Evolutionary conservation across 768 basidiomycete genomes (phyloP).

Genomic region (Hygrocybe punicea): DNA sequence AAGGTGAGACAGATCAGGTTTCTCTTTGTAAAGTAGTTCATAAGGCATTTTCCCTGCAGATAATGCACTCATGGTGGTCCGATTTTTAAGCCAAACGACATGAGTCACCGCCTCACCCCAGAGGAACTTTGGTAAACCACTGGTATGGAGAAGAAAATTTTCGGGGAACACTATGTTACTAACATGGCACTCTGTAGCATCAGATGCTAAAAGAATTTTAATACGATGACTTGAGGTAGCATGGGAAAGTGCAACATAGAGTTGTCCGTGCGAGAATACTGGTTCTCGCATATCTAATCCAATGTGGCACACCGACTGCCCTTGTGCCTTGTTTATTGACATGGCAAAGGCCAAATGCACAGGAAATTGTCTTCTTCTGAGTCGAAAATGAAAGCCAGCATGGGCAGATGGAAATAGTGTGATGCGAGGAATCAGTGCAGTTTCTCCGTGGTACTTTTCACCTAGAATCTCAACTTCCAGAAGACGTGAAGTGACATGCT

Average conservation of each 20-base stretch:
- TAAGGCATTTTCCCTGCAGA: conserved; percentile 22
- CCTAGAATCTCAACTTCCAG: conserved; percentile 35
- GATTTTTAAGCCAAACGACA: conserved; percentile 35
- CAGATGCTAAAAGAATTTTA: too few species aligned
- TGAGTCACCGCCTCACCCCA: conserved; percentile 36
- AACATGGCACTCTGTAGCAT: too few species aligned
- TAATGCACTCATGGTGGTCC: conserved; percentile 24
- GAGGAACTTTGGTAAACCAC: conserved; percentile 27
- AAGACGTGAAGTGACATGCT: conserved; percentile 17
- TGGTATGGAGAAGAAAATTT: conserved; percentile 22
- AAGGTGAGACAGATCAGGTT: conserved; percentile 34
- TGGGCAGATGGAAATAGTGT: conserved; percentile 20
- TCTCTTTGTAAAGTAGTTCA: conserved; percentile 22
- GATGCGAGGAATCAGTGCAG: conserved; percentile 39
- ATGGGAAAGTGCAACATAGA: conserved; percentile 38
- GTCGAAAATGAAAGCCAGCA: too few species aligned
- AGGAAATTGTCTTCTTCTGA: conserved; percentile 43
- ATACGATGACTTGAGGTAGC: too few species aligned
- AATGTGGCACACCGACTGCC: conserved; percentile 32
- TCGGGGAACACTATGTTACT: too few species aligned
- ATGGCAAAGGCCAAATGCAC: conserved; percentile 36
- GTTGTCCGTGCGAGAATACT: conserved; percentile 36
- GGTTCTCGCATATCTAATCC: conserved; percentile 28
- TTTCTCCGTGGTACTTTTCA: conserved; percentile 35
- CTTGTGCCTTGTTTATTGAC: conserved; percentile 41